Base-by-base conservation (phyloP, 345 rosid species). In the Raphanus sativus region DNA sequence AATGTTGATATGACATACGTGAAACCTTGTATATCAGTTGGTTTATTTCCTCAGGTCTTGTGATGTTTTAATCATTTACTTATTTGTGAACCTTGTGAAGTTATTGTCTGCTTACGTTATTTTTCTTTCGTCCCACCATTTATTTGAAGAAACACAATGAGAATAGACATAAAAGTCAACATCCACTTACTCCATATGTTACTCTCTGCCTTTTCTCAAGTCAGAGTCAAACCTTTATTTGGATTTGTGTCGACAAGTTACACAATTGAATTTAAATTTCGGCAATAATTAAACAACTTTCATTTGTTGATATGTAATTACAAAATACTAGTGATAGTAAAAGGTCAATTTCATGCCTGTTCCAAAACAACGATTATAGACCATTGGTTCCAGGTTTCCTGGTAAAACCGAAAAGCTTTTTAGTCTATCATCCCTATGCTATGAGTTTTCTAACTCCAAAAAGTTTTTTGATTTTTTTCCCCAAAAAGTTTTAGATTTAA, bases 361-460 rank as follows among this genome's bases (percentile, higher is more conserved):
- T 42, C 72, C 30, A 75, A 67, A 67, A 68, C 60, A 66, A 38
- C 60, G 38, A 29, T 75, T 48, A 70, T 15, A 48, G 55, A 72
- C 77, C 77, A 72, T 15, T 72, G 81, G 81, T 71, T 72, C 81
- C 81, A 66, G 68, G 62, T 72, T 66, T 66, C n/a, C 73, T 66
- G 77, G 73, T 78, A 59, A 71, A 54, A 8, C 66, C 38, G 34
- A 55, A 54, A 32, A 66, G 62, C 73, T 6, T 72, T 65, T 58
- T 65, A 78, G 63, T 50, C 77, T 72, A 65, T 2, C 1, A 13
- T 30, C 62, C 59, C 71, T 72, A 66, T 58, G 68, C 73, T 45
- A 72, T 48, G 55, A 58, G 28, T 70, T 29, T 70, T 16, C 30
- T 21, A 58, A 3, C 29, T 71, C n/a, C 54, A 32, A 69, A 48